Evolutionary conservation across 345 rosid genomes (phyloP).

Genomic region (Populus ilicifolia): DNA sequence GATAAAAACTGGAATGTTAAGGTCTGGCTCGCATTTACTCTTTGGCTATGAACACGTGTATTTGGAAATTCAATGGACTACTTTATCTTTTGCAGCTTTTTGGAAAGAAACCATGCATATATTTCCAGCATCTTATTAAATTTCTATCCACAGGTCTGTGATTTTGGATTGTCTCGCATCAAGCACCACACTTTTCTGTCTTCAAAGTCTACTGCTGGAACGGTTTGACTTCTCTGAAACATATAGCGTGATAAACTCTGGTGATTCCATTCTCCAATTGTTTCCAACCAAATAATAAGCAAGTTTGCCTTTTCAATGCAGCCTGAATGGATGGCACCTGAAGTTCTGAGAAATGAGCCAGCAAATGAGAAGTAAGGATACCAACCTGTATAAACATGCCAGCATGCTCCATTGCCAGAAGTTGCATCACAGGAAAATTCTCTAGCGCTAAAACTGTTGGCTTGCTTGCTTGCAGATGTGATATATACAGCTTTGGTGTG

Average conservation of each 20-base stretch:
- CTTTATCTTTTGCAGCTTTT: slow-evolving; percentile 5
- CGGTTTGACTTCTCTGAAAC: slow-evolving; percentile 39
- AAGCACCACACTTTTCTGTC: slow-evolving; percentile 90
- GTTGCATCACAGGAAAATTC: neutral
- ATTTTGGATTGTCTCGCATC: slow-evolving; percentile 91
- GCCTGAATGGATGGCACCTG: slow-evolving; percentile 99
- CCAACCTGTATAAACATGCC: neutral
- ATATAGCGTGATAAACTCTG: neutral
- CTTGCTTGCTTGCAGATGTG: slow-evolving; percentile 64
- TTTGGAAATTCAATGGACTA: neutral
- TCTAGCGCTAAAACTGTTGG: slow-evolving; percentile 3
- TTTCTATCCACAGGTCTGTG: slow-evolving; percentile 61
- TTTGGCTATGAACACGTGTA: neutral
- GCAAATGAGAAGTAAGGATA: slow-evolving; percentile 87
- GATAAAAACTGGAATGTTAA: slow-evolving; percentile 96
- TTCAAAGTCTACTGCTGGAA: slow-evolving; percentile 96
- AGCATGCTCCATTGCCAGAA: neutral
- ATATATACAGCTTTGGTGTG: slow-evolving; percentile 96
- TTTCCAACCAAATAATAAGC: slow-evolving; percentile 1
- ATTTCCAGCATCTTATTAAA: slow-evolving; percentile 4
- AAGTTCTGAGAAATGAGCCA: slow-evolving; percentile 93
- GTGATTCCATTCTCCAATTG: neutral
- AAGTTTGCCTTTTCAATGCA: slow-evolving; percentile 33
- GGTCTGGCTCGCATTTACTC: slow-evolving; percentile 34
- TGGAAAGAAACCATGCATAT: neutral